phyloP scores from a whole-genome alignment of 129 eudicot species.

The Flaveria linearis region DNA sequence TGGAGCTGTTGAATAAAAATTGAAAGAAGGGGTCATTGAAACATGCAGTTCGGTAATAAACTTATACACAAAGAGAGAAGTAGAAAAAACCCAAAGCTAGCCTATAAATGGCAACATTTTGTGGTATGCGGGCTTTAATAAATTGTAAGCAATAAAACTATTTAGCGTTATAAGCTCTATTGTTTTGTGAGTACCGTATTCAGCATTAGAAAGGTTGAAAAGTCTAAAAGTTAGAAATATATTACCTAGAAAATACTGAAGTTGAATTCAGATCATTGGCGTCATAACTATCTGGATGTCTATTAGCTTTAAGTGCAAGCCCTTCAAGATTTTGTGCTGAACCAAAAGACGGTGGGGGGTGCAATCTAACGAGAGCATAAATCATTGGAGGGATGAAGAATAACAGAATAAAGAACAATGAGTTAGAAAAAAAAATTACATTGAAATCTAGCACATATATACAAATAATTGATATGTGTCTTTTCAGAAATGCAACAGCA shows the following conservation, averaged over 20 bases:
- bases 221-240: constrained; percentile 3
- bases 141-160: constrained; percentile 14
- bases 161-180: neutral
- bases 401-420: constrained; percentile 9
- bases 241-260: constrained; percentile 42
- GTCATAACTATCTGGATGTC: constrained; percentile 37
- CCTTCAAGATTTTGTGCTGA: constrained; percentile 65
- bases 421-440: constrained; percentile 14
- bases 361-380: constrained; percentile 41
- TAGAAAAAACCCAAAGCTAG: neutral
- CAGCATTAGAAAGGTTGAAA: neutral
- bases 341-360: constrained; percentile 82
- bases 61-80: neutral
- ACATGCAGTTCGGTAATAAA: neutral
- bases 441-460: neutral
- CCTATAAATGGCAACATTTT: neutral
- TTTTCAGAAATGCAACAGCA: constrained; percentile 17
- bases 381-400: constrained; percentile 21
- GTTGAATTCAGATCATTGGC: constrained; percentile 42
- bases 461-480: neutral
- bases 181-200: constrained; percentile 14
- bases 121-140: neutral
- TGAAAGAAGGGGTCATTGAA: constrained; percentile 11
- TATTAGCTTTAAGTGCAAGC: constrained; percentile 48
- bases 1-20: neutral